Percentiles rank a stretch among this genome's conserved stretches.
Conservation (phyloP, 23 red algal species). For the Cyanidium caldarium region DNA sequence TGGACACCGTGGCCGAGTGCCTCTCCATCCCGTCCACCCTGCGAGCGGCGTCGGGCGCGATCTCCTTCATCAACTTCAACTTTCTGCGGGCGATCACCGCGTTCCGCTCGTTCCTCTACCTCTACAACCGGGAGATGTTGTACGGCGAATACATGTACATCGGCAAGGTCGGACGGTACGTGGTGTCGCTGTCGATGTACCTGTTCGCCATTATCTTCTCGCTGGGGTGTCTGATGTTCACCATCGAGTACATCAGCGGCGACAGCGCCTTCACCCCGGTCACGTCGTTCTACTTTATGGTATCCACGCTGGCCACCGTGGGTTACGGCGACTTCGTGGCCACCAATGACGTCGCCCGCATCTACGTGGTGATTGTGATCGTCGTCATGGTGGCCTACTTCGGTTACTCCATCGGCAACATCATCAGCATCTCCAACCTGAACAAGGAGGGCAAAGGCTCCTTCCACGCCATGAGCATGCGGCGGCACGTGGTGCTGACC, state of each 20-base stretch:
- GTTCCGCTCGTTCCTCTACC: background rate
- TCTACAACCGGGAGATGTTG: slow-evolving; percentile 6
- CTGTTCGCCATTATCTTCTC: background rate
- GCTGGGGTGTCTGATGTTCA: background rate
- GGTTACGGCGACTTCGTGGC: slow-evolving; percentile 92
- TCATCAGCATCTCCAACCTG: background rate
- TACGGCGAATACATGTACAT: background rate
- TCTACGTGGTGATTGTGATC: slow-evolving; percentile 9
- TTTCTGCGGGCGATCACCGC: slow-evolving; percentile 61
- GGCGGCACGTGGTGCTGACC: background rate
- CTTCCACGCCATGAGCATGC: background rate
- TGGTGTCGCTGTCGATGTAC: background rate
- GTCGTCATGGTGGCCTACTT: slow-evolving; percentile 3
- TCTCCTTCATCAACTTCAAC: slow-evolving; percentile 54
- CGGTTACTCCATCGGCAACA: slow-evolving; percentile 2
- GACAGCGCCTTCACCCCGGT: slow-evolving; percentile 39
- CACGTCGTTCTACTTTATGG: slow-evolving; percentile 84
- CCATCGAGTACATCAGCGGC: background rate
- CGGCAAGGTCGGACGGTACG: background rate
- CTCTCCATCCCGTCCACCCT: slow-evolving; percentile 47
- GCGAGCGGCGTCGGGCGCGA: slow-evolving; percentile 15
- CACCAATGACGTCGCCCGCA: slow-evolving; percentile 7
- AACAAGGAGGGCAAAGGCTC: background rate
- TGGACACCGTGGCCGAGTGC: slow-evolving; percentile 37
- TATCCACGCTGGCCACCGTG: slow-evolving; percentile 80